Evolutionary conservation across 441 rosid genomes (phyloP), one percentile per base, ranked within the genome.

Genomic region (Pelargonium australe): DNA sequence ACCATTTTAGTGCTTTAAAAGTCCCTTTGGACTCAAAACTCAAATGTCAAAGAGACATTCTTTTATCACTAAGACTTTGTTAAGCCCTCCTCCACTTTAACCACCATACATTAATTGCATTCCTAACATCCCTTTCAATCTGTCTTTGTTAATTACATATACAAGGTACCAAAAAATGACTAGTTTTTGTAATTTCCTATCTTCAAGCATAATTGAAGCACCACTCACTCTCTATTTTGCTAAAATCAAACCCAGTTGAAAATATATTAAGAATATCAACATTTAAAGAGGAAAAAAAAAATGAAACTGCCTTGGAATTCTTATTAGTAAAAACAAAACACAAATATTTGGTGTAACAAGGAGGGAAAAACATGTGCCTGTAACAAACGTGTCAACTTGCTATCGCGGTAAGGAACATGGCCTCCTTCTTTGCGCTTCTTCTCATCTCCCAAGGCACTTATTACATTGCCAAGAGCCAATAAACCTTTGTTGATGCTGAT

Each of bases 381-480:
- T 28, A 95, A 81, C 82, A 95, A 83, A 64, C 98, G 95, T 43
- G 99, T 95, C 85, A 95, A 78, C 84, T 95, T 95, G 98, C 99
- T 92, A 74, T 95, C 99, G 45, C 99, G 95, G 64, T 92, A 95
- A 20, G 99, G 99, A 67, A 92, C 88, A 28, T 92, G 98, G 34
- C 96, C 98, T 16, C 99, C 98, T 81, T 95, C 99, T 83, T 86
- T 92, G 67, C 98, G 80, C 82, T 90, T 92, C 80, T 82, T 92
- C 67, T 95, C 98, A 72, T 95, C 99, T 66, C 99, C 99, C 68
- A 95, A 69, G 23, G 99, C 97, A 79, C 99, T 95, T 64, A 95
- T 95, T 23, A 95, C 98, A 77, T 92, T 95, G 55, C 99, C 98
- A 68, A 95, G 88, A 44, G 99, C 97, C 72, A 95, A 72, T 73